Conservation (phyloP, 2,329 filamentous ascomycete genomes). For the Knufia petricola region DNA sequence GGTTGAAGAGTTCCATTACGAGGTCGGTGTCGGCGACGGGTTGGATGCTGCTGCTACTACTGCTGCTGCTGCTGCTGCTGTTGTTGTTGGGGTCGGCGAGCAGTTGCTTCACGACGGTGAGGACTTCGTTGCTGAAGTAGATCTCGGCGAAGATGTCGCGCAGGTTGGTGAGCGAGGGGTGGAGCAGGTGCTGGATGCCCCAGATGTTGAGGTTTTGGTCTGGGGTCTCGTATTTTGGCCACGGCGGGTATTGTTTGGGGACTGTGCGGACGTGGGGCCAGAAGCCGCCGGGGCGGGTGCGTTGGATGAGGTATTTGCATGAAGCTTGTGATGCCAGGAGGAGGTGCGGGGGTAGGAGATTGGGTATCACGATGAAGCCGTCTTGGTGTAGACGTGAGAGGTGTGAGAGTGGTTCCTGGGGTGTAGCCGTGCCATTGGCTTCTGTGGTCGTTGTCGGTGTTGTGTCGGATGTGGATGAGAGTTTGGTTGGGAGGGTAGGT, state of each 20-base stretch:
- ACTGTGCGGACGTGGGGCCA: conserved; percentile 80
- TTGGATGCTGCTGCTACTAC: no score
- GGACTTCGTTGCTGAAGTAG: conserved; percentile 62
- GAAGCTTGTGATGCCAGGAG: conserved; percentile 53
- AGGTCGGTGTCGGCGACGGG: conserved; percentile 60
- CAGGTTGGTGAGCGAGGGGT: conserved; percentile 55
- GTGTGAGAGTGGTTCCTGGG: not conserved
- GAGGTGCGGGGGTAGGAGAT: conserved; percentile 48
- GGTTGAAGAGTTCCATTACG: conserved; percentile 81
- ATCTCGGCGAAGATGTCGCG: conserved; percentile 52
- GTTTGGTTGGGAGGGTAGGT: conserved; percentile 4
- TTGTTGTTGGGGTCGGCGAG: conserved; percentile 35
- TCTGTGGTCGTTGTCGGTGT: not conserved
- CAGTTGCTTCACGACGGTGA: conserved; percentile 56
- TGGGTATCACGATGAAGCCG: conserved; percentile 66
- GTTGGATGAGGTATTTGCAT: conserved; percentile 46
- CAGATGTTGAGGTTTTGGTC: conserved; percentile 58
- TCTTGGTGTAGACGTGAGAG: conserved; percentile 47
- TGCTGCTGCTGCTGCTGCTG: conserved; percentile 6
- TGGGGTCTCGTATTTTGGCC: conserved; percentile 47
- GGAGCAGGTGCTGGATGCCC: conserved; percentile 79
- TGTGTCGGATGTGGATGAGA: not conserved
- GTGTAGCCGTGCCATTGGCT: not conserved
- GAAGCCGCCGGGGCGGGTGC: conserved; percentile 53
- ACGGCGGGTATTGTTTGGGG: conserved; percentile 85